phyloP scores from a whole-genome alignment of 768 basidiomycete genomes.

The button mushroom (Agaricus bisporus) region DNA sequence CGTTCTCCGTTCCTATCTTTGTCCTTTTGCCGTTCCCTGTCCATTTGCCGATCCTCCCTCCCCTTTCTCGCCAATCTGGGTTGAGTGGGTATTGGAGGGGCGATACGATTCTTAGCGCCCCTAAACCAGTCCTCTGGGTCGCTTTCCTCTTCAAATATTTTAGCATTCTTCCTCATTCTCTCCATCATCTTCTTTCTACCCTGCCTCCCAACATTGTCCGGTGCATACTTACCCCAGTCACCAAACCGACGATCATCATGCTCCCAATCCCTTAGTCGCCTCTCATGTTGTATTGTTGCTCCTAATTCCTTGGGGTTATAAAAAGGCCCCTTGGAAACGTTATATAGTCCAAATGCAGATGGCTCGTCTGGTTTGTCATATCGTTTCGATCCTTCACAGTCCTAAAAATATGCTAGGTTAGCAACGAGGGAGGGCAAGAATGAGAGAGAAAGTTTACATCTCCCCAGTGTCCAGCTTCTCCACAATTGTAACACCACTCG shows the following conservation, averaged over 20 bases:
- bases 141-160: constrained; percentile 35
- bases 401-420: constrained; percentile 31
- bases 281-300: constrained; percentile 15
- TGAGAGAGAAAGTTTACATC: constrained; percentile 50
- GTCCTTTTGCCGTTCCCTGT: constrained; percentile 18
- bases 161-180: constrained; percentile 45
- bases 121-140: constrained; percentile 68
- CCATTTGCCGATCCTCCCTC: constrained; percentile 10
- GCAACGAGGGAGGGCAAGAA: too few relatives aligned
- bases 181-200: constrained; percentile 56
- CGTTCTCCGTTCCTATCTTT: constrained; percentile 7
- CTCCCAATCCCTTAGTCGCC: constrained; percentile 38
- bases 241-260: constrained; percentile 25
- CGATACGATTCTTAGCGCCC: constrained; percentile 18
- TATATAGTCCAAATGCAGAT: constrained; percentile 65
- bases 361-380: constrained; percentile 40
- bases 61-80: constrained; percentile 20
- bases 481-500: constrained; percentile 83
- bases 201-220: constrained; percentile 60
- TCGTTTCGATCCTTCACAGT: constrained; percentile 46
- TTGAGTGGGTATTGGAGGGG: not conserved
- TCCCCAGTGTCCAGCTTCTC: constrained; percentile 65
- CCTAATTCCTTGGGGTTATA: constrained; percentile 34
- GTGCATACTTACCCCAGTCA: constrained; percentile 41
- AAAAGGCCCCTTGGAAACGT: constrained; percentile 63